phyloP scores from a whole-genome alignment of 2,329 filamentous ascomycete species.

The Hawksworthiomyces lignivorus region DNA sequence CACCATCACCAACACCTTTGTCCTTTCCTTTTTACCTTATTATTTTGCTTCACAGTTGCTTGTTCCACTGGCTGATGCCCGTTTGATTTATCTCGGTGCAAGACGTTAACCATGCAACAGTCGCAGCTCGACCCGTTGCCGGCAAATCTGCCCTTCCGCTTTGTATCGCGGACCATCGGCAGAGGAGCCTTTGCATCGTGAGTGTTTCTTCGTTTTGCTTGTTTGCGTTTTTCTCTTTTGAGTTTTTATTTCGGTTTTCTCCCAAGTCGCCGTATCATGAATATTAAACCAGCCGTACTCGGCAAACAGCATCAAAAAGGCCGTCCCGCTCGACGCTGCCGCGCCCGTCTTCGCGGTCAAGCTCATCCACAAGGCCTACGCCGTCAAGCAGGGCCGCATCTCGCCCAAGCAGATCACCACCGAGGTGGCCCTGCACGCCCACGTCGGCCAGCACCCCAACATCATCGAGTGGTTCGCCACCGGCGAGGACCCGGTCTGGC shows the following conservation, averaged over 20 bases:
- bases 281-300: no score
- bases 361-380: constrained; percentile 96
- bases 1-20: no score
- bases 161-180: constrained; percentile 94
- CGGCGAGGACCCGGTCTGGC: constrained; percentile 79
- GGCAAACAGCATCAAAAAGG: constrained; percentile 95
- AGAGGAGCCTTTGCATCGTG: constrained; percentile 96
- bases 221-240: no score
- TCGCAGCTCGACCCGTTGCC: constrained; percentile 88
- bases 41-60: no score
- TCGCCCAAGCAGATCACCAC: constrained; percentile 83
- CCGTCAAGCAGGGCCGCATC: constrained; percentile 79
- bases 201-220: no score
- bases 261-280: no score
- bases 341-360: constrained; percentile 91
- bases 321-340: constrained; percentile 60
- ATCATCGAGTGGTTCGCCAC: constrained; percentile 88
- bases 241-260: no score
- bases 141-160: constrained; percentile 77
- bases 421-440: constrained; percentile 84
- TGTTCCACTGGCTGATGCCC: no score
- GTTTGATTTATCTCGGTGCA: no score
- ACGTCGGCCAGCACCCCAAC: constrained; percentile 83
- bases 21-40: neutral
- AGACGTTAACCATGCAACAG: constrained; percentile 49